These are phyloP conservation scores for Tuber umbilicatum DNA, from an alignment of 495 filamentous ascomycete genomes.

Conservation along the genomic window DNA sequence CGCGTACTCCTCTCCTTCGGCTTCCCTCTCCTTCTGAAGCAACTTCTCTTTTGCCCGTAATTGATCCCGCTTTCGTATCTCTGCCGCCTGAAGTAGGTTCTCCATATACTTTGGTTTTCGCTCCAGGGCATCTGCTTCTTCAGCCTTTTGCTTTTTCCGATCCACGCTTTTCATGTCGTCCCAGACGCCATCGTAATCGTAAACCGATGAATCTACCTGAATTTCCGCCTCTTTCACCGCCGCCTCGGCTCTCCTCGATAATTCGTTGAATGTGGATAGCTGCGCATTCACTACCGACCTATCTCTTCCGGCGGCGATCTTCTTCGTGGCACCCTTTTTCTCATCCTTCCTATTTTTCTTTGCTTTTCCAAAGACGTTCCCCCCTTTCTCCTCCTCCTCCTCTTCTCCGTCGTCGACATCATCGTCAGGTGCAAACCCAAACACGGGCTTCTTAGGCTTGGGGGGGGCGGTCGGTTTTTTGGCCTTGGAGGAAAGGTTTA, in stretches of 20 bases:
- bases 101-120: slow-evolving; percentile 77
- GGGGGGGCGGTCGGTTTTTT: slow-evolving; percentile 34
- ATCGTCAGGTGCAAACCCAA: slow-evolving; percentile 19
- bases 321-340: slow-evolving; percentile 7
- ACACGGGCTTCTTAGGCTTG: slow-evolving; percentile 31
- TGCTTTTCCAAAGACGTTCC: slow-evolving; percentile 15
- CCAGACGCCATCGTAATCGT: slow-evolving; percentile 70
- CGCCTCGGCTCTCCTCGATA: slow-evolving; percentile 51
- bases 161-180: slow-evolving; percentile 51
- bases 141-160: slow-evolving; percentile 43
- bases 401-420: slow-evolving; percentile 17
- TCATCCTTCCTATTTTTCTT: slow-evolving; percentile 15
- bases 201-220: slow-evolving; percentile 59
- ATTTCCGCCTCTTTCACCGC: slow-evolving; percentile 54
- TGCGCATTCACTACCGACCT: slow-evolving; percentile 33
- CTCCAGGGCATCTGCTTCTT: slow-evolving; percentile 43
- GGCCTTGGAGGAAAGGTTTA: slow-evolving; percentile 24
- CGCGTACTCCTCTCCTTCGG: slow-evolving; percentile 85
- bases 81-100: slow-evolving; percentile 69
- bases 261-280: slow-evolving; percentile 25
- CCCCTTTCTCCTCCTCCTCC: not conserved
- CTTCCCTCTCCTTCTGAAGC: slow-evolving; percentile 78
- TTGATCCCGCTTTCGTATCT: slow-evolving; percentile 80
- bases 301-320: slow-evolving; percentile 9
- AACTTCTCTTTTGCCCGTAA: slow-evolving; percentile 80